phyloP scores from a whole-genome alignment of 148 eudicot species.

The Pouteria glomerata region DNA sequence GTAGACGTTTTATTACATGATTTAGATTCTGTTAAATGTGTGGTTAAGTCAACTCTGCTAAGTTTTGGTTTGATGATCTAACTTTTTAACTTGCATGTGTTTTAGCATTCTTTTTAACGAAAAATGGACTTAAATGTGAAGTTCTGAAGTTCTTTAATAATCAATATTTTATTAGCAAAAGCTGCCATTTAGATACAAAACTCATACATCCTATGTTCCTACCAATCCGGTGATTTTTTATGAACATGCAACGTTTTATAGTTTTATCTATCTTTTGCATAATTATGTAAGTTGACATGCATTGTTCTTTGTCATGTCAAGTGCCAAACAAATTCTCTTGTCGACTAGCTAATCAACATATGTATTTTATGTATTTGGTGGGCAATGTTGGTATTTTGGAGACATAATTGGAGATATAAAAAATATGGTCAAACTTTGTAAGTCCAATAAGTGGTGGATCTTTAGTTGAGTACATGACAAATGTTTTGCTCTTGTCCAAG shows the following conservation, averaged over 20 bases:
- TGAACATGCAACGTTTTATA: neutral
- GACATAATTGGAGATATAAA: neutral
- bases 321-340: neutral
- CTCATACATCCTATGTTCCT: too few species aligned
- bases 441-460: neutral
- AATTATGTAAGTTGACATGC: neutral
- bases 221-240: neutral
- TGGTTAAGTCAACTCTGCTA: neutral
- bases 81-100: neutral
- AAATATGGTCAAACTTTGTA: neutral
- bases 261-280: neutral
- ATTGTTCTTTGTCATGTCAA: neutral
- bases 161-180: neutral
- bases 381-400: neutral
- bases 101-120: neutral
- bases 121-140: neutral
- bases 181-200: too few species aligned
- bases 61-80: neutral
- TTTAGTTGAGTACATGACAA: neutral
- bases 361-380: neutral
- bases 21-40: neutral
- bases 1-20: neutral
- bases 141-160: neutral
- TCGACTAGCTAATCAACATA: neutral
- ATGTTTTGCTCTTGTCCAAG: neutral